Conservation (phyloP, 805 yeast genomes). For the Ogataea chonburiensis region DNA sequence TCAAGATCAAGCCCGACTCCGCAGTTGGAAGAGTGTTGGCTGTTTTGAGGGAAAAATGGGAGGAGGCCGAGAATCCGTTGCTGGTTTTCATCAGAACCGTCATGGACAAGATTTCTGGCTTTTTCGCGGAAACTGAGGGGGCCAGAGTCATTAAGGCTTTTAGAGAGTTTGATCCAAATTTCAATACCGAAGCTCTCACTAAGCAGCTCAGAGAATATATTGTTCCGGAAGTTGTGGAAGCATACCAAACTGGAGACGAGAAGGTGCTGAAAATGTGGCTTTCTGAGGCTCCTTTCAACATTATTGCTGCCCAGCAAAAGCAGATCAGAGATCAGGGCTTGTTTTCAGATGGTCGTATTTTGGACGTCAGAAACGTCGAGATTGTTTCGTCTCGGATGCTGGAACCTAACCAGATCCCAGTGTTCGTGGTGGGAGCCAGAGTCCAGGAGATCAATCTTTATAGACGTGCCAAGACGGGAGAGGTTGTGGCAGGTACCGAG, state of each 20-base stretch:
- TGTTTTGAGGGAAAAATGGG: constrained; percentile 71
- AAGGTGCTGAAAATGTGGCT: constrained; percentile 84
- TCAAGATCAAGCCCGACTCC: constrained; percentile 65
- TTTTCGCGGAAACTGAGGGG: constrained; percentile 94
- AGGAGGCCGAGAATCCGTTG: constrained; percentile 91
- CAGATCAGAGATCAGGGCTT: constrained; percentile 88
- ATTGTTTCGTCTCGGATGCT: constrained; percentile 82
- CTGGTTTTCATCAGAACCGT: constrained; percentile 78
- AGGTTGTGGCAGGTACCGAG: constrained; percentile 93
- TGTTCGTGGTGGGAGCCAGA: constrained; percentile 88
- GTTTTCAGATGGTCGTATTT: constrained; percentile 84
- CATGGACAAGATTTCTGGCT: constrained; percentile 75
- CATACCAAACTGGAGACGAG: constrained; percentile 90
- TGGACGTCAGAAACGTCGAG: constrained; percentile 94
- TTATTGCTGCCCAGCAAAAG: constrained; percentile 90
- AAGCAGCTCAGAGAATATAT: constrained; percentile 86
- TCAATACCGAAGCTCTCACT: constrained; percentile 74
- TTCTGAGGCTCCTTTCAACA: constrained; percentile 94
- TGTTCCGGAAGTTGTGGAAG: constrained; percentile 93
- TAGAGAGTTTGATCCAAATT: constrained; percentile 85
- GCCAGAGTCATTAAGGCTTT: constrained; percentile 88
- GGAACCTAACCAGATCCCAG: constrained; percentile 91
- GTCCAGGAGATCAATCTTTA: constrained; percentile 93
- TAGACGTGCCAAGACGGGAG: constrained; percentile 88
- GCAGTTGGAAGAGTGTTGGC: constrained; percentile 64